These are phyloP conservation scores for Exophiala spinifera DNA, from an alignment of 2,329 filamentous ascomycete genomes.

Conservation along the genomic window DNA sequence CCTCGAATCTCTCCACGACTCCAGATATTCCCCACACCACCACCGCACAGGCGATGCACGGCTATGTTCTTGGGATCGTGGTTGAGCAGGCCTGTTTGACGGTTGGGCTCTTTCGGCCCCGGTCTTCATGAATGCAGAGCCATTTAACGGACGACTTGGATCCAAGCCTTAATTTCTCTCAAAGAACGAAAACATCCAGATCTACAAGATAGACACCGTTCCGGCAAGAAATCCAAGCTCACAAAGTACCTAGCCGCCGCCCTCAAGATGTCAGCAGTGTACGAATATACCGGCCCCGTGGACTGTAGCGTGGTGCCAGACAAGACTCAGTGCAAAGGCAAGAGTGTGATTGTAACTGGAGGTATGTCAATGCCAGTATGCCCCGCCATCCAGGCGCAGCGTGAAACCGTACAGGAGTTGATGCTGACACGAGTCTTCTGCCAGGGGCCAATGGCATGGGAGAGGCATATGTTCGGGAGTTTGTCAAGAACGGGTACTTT, in stretches of 20 bases:
- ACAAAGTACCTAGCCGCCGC: not conserved
- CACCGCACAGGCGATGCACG: not conserved
- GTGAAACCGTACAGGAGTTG: not conserved
- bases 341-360: constrained; percentile 25
- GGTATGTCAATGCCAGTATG: not conserved
- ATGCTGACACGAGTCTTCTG: not conserved
- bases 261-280: constrained; percentile 1
- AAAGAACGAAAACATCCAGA: not conserved
- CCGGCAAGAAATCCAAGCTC: not conserved
- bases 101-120: not conserved
- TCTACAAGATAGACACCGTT: not conserved
- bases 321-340: constrained; percentile 36
- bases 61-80: not conserved
- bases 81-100: not conserved
- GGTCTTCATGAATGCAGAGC: not conserved
- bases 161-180: not conserved
- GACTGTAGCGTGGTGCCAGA: constrained; percentile 32
- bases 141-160: not conserved
- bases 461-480: constrained; percentile 38
- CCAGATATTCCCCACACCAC: not conserved
- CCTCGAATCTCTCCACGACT: not conserved
- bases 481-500: constrained; percentile 25
- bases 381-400: too few relatives aligned
- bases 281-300: constrained; percentile 15
- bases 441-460: constrained; percentile 38